A percentile compares a stretch with the other conserved stretches of the same genome.
These are phyloP conservation scores for Backusella australiensis DNA, from an alignment of 192 early-diverging fungal species.

Conservation along the genomic window DNA sequence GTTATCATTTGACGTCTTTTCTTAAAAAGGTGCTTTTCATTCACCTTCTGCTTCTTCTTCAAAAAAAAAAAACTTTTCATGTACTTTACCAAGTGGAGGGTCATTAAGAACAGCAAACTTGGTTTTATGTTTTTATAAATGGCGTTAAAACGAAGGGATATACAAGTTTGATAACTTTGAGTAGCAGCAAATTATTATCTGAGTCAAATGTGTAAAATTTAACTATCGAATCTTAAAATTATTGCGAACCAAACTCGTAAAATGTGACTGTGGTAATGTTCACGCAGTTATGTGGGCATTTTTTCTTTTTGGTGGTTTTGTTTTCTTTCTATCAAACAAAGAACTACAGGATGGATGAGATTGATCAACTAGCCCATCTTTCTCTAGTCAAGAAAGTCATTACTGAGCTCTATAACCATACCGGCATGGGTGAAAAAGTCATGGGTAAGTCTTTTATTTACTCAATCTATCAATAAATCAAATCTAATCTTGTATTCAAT, in stretches of 20 bases:
- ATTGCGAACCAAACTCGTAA: neutral
- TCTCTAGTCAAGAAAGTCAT: constrained; percentile 88
- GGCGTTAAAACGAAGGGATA: too few relatives aligned
- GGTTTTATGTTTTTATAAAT: too few relatives aligned
- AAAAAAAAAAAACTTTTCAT: too few relatives aligned
- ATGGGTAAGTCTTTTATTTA: constrained; percentile 38
- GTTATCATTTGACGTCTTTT: neutral
- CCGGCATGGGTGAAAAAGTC: constrained; percentile 85
- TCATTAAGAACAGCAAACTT: too few relatives aligned
- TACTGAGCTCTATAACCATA: constrained; percentile 91
- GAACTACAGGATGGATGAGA: constrained; percentile 41
- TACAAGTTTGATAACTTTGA: too few relatives aligned
- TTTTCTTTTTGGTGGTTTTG: neutral
- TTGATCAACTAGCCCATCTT: constrained; percentile 84
- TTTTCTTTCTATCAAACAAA: neutral
- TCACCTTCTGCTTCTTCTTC: too few relatives aligned
- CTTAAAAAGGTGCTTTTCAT: neutral
- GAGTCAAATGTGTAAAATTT: too few relatives aligned
- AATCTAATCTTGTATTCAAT: neutral
- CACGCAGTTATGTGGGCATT: neutral
- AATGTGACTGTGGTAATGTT: neutral
- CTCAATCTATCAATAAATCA: neutral
- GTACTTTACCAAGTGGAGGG: too few relatives aligned
- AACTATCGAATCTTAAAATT: too few relatives aligned
- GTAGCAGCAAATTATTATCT: too few relatives aligned